Evolutionary conservation across 345 rosid genomes (phyloP), one percentile per base, ranked within the genome.

Genomic region (Melaleuca alternifolia): DNA sequence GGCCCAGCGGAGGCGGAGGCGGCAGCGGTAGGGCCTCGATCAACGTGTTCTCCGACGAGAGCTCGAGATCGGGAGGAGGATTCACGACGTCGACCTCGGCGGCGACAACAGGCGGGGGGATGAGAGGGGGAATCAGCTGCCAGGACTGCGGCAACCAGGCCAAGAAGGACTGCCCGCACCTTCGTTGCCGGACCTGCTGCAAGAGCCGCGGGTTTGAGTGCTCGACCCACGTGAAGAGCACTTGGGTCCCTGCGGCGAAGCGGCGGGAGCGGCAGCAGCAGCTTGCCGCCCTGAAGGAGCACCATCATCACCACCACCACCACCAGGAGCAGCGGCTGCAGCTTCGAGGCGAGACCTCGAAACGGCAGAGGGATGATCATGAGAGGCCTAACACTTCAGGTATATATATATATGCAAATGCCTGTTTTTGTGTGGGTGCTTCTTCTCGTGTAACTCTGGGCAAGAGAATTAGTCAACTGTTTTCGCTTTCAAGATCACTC

Each of bases 111-210:
- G 71, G 65, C 26, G 62, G 81, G 23, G 89, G 88, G 1, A 83
- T 85, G 33, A 88, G 88, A 21, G 92, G 91, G 61, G 90, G 92
- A 28, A 91, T 89, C 59, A 92, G 89, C 62, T 92, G 94, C 76
- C 94, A 92, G 85, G 94, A 92, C 50, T 92, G 94, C 54, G 94
- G 94, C 13, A 92, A 92, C 85, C 94, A 92, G 82, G 92, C 94
- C 20, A 92, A 92, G 86, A 92, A 91, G 48, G 93, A 91, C 84
- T 92, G 94, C 83, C 5, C 54, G 20, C 89, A 92, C 85, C 18
- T 86, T 85, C 84, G 94, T 71, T 92, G 94, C 88, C 88, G 94
- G 87, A 91, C 94, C 81, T 92, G 94, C 82, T 92, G 94, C 84
- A 92, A 91, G 86, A 90, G 91, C 90, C 94, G 94, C 86, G 94